phyloP scores from a whole-genome alignment of 306 rosid genomes.

The Glycine tomentella region DNA sequence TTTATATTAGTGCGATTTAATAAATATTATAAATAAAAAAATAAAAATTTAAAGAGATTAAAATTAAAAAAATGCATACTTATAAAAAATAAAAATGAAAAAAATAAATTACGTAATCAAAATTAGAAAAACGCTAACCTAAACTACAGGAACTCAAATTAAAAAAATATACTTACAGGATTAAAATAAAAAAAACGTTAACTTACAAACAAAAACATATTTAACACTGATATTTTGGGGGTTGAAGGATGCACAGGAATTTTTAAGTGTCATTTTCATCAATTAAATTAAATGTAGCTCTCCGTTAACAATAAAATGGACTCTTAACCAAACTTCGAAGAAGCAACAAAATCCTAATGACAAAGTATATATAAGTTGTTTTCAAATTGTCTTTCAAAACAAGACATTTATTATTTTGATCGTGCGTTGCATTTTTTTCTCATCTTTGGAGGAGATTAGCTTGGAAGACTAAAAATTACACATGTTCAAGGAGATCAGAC shows the following conservation, averaged over 20 bases:
- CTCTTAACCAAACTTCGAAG: constrained; percentile 45
- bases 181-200: too few species aligned
- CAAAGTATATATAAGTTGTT: neutral
- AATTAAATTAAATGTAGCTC: constrained; percentile 24
- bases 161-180: too few species aligned
- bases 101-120: too few species aligned
- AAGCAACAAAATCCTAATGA: constrained; percentile 39
- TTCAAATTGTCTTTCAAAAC: constrained; percentile 22
- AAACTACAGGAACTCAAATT: too few species aligned
- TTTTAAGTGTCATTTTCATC: constrained; percentile 42
- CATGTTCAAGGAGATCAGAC: constrained; percentile 48
- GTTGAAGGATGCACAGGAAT: constrained; percentile 21
- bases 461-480: constrained; percentile 40
- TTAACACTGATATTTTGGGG: neutral
- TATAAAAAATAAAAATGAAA: too few species aligned
- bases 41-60: too few species aligned
- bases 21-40: too few species aligned
- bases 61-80: too few species aligned
- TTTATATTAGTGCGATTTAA: too few species aligned
- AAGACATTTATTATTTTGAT: constrained; percentile 20
- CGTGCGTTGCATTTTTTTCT: too few species aligned
- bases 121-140: too few species aligned
- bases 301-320: constrained; percentile 32
- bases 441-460: constrained; percentile 9
- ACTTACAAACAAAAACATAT: too few species aligned